These are phyloP conservation scores for Phytopythium vexans DNA, from an alignment of 352 stramenopile genomes.

Conservation along the genomic window DNA sequence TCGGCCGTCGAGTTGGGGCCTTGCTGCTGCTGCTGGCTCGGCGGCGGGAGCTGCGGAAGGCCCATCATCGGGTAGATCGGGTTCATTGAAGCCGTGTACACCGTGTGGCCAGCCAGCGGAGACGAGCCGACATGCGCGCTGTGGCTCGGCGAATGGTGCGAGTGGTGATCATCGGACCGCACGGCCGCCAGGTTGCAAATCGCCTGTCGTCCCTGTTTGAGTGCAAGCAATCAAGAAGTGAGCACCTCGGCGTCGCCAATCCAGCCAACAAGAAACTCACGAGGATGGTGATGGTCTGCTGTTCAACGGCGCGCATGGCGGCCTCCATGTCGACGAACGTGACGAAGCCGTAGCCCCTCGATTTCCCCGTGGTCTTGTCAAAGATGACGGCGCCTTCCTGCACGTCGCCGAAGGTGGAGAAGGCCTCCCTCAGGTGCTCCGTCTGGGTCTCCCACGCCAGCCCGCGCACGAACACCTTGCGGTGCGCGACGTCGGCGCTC, in stretches of 20 bases:
- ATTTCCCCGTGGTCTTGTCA: slow-evolving; percentile 62
- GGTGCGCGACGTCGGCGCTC: slow-evolving; percentile 48
- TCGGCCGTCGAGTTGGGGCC: slow-evolving; percentile 16
- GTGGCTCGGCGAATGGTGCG: slow-evolving; percentile 8
- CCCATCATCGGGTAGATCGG: slow-evolving; percentile 17
- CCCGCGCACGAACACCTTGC: slow-evolving; percentile 70
- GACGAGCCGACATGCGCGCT: not conserved
- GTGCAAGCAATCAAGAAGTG: not conserved
- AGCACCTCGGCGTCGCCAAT: not conserved
- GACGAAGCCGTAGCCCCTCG: slow-evolving; percentile 60
- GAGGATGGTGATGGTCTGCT: slow-evolving; percentile 53
- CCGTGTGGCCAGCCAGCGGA: slow-evolving; percentile 21
- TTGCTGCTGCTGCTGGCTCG: slow-evolving; percentile 7
- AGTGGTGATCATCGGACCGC: slow-evolving; percentile 18
- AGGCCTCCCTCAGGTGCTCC: slow-evolving; percentile 42
- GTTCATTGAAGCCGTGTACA: slow-evolving; percentile 25
- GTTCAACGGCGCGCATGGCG: slow-evolving; percentile 40
- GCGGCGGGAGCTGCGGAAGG: slow-evolving; percentile 13
- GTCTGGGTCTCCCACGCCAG: slow-evolving; percentile 57
- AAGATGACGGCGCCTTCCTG: slow-evolving; percentile 59
- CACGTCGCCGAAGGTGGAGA: slow-evolving; percentile 53
- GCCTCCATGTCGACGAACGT: slow-evolving; percentile 67
- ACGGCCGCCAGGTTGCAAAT: slow-evolving; percentile 56
- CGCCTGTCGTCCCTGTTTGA: slow-evolving; percentile 28
- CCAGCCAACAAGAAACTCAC: slow-evolving; percentile 20